Evolutionary conservation across 23 red algal species (phyloP).

Genomic region (Gracilaria domingensis): DNA sequence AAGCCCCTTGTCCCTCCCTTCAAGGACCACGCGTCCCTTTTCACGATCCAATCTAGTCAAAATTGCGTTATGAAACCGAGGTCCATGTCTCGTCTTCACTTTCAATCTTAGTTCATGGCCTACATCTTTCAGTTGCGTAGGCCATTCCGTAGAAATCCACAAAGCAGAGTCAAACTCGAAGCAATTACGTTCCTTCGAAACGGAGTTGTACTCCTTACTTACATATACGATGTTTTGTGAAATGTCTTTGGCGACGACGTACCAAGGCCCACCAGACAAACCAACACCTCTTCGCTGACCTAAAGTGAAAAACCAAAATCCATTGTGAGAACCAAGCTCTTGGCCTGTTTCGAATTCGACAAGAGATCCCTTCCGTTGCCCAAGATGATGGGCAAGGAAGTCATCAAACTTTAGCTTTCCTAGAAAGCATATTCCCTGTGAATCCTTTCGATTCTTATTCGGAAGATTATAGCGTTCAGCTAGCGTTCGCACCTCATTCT

Average conservation of each 20-base stretch:
- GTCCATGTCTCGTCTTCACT: slow-evolving; percentile 94
- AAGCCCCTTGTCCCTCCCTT: slow-evolving; percentile 70
- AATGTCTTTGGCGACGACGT: slow-evolving; percentile 88
- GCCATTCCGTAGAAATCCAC: slow-evolving; percentile 78
- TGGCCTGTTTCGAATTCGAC: slow-evolving; percentile 92
- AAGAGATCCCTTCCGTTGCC: slow-evolving; percentile 65
- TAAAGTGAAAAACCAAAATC: slow-evolving; percentile 98
- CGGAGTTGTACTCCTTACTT: slow-evolving; percentile 71
- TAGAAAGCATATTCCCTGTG: slow-evolving; percentile 99
- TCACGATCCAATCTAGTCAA: slow-evolving; percentile 35
- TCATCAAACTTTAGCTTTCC: slow-evolving; percentile 97
- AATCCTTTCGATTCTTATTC: slow-evolving; percentile 81
- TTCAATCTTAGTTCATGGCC: slow-evolving; percentile 13
- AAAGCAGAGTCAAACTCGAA: slow-evolving; percentile 78
- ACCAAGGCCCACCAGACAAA: slow-evolving; percentile 92
- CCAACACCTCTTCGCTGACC: slow-evolving; percentile 87
- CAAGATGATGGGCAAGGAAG: slow-evolving; percentile 94
- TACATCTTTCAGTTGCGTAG: not conserved
- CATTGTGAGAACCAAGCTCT: slow-evolving; percentile 82
- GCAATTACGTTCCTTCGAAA: slow-evolving; percentile 16
- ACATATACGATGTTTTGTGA: slow-evolving; percentile 95
- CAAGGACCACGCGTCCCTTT: slow-evolving; percentile 48
- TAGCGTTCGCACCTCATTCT: slow-evolving; percentile 71
- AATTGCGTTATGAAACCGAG: slow-evolving; percentile 41
- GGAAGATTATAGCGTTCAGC: slow-evolving; percentile 84